phyloP scores from a whole-genome alignment of 1,139 yeast species.

The Suhomyces taliae region DNA sequence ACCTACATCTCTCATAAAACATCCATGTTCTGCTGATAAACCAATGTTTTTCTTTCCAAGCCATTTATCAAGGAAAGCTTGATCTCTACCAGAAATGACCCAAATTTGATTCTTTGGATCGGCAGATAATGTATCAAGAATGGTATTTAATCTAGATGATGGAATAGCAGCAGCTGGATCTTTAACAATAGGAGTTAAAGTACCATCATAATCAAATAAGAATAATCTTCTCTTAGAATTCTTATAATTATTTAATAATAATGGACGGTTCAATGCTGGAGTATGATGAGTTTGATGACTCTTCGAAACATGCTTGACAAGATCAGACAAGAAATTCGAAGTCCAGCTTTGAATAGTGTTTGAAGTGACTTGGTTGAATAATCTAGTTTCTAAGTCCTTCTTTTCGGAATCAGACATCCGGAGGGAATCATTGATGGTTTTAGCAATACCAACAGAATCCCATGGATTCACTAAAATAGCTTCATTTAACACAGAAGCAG shows the following conservation, averaged over 20 bases:
- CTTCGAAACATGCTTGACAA: conserved; percentile 51
- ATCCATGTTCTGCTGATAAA: conserved; percentile 95
- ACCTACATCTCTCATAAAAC: conserved; percentile 78
- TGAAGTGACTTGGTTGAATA: conserved; percentile 64
- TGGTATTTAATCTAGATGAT: conserved; percentile 63
- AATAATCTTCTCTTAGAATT: conserved; percentile 70
- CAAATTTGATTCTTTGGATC: conserved; percentile 89
- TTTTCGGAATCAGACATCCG: conserved; percentile 46
- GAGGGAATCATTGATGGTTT: conserved; percentile 71
- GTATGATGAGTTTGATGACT: conserved; percentile 59
- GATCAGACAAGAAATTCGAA: conserved; percentile 53
- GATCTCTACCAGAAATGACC: conserved; percentile 97
- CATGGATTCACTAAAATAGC: conserved; percentile 92
- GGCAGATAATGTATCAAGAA: conserved; percentile 58
- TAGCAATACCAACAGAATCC: conserved; percentile 93
- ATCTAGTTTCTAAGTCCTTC: conserved; percentile 43
- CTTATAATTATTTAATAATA: conserved; percentile 58
- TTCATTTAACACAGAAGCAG: conserved; percentile 75
- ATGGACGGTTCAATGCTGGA: conserved; percentile 80
- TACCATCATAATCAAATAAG: conserved; percentile 95
- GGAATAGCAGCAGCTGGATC: conserved; percentile 99
- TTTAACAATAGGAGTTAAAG: conserved; percentile 89
- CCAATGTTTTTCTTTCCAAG: conserved; percentile 74
- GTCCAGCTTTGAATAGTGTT: conserved; percentile 87
- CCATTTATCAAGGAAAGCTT: conserved; percentile 85